phyloP scores from a whole-genome alignment of 352 stramenopile genomes.

The Phytopythium oedochilum region DNA sequence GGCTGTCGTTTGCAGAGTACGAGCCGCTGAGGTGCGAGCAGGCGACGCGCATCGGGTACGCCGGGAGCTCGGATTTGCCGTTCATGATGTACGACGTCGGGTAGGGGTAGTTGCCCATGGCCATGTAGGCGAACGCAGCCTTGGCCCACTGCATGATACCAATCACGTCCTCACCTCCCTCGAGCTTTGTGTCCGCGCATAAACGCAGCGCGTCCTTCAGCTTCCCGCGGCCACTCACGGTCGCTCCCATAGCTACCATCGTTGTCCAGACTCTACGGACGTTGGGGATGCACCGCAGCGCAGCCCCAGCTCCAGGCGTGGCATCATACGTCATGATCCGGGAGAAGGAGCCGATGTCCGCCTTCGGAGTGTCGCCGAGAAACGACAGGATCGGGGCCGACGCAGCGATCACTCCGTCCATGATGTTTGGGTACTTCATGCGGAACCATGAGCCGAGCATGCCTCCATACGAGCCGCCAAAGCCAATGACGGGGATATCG shows the following conservation, averaged over 20 bases:
- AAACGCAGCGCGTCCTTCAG: conserved; percentile 20
- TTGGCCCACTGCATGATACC: conserved; percentile 39
- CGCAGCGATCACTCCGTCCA: conserved; percentile 81
- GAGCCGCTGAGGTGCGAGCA: conserved; percentile 46
- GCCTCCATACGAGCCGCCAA: conserved; percentile 92
- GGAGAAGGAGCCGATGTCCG: conserved; percentile 19
- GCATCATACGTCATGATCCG: conserved; percentile 39
- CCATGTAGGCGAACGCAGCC: conserved; percentile 80
- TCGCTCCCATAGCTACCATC: conserved; percentile 23
- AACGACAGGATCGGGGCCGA: conserved; percentile 75
- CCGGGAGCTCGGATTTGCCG: conserved; percentile 54
- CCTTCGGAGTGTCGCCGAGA: conserved; percentile 15
- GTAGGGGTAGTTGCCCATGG: conserved; percentile 94
- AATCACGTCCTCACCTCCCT: conserved; percentile 23
- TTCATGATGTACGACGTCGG: conserved; percentile 88
- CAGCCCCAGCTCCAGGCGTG: conserved; percentile 32
- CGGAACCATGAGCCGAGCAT: conserved; percentile 92
- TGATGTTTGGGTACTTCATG: conserved; percentile 90
- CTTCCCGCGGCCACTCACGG: conserved; percentile 14
- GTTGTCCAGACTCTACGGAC: conserved; percentile 30
- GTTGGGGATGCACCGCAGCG: conserved; percentile 46
- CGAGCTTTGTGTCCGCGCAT: conserved; percentile 18
- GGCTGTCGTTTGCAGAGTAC: conserved; percentile 11
- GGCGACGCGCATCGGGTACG: conserved; percentile 80
- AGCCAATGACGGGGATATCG: conserved; percentile 81